These are phyloP conservation scores for Solanum chacoense DNA, from an alignment of 305 asterid species.

Conservation along the genomic window DNA sequence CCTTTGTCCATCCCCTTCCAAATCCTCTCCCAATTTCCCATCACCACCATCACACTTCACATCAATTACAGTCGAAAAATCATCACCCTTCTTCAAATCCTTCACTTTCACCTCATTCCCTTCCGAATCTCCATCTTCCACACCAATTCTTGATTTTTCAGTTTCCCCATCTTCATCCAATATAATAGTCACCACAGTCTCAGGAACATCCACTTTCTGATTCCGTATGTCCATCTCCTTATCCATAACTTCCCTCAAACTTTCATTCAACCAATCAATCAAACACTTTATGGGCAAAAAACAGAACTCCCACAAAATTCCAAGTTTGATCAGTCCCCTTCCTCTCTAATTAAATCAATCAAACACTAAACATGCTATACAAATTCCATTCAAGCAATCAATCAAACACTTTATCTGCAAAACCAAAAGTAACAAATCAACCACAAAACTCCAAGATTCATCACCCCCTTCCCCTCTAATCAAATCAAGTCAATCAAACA, in stretches of 20 bases:
- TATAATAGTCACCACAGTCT: slow-evolving; percentile 19
- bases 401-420: not conserved
- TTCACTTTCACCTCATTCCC: slow-evolving; percentile 12
- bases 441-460: not conserved
- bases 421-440: not conserved
- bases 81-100: slow-evolving; percentile 12
- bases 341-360: not conserved
- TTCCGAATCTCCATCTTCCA: slow-evolving; percentile 11
- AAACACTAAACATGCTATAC: not conserved
- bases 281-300: not conserved
- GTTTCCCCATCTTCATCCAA: slow-evolving; percentile 5
- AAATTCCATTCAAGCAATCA: not conserved
- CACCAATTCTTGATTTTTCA: slow-evolving; percentile 4
- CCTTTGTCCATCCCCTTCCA: slow-evolving; percentile 28
- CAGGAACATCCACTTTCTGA: slow-evolving; percentile 10
- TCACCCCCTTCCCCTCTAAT: not conserved
- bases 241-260: not conserved
- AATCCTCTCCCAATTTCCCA: not conserved
- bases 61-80: slow-evolving; percentile 28
- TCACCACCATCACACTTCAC: slow-evolving; percentile 8
- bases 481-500: not conserved
- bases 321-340: not conserved
- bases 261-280: not conserved
- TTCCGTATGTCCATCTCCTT: not conserved
- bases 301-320: not conserved